Base-by-base conservation (phyloP, 2,329 filamentous ascomycete species). In the Colletotrichum siamense region DNA sequence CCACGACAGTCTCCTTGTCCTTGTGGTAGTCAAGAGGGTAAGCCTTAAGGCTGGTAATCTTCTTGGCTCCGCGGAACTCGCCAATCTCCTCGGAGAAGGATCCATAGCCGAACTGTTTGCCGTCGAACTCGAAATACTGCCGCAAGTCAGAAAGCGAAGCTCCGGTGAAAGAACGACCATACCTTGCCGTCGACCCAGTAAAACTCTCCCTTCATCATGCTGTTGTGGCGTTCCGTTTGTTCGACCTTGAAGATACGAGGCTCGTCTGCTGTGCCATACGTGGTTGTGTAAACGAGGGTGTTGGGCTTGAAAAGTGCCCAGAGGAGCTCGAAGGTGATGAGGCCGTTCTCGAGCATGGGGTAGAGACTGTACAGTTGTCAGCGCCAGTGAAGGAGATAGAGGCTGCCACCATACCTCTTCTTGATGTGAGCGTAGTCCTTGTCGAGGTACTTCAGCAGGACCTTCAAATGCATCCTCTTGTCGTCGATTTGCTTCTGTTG, bases 291-390 rank as follows among this genome's bases (percentile, higher is more conserved):
- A 1, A 92, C 94, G 24, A 98, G 91, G 0, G 95, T 95, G 80
- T 95, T 95, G 0, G 96, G 96, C 81, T 97, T 98, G 90, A 94
- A 98, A 5, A 98, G 86, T 0, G 95, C 95, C 96, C 96, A 98
- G 2, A 98, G 87, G 4, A 98, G 89, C 73, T 98, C 95, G 79
- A 96, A 98, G 0, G 95, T 98, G 82, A 98, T 98, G 61, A 95
- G 92, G 10, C 95, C 95, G 36, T 93, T 94, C 78, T 95, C 91
- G 3, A 98, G 88, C 85, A 98, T 92, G 0, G 95, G 94, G 79
- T 96, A 94, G 0, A 98, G 89, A 3, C 93, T 94, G 83, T 12
- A 13, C 12, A 8, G 16, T 13, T 5, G 34, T 74, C 12, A 76
- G 57, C 13, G 24, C 12, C 39, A 32, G 13, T 3, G 3, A 26